Percentiles rank a stretch among this genome's conserved stretches.
Evolutionary conservation across 2,329 filamentous ascomycete genomes (phyloP).

Genomic region (Cryphonectria parasitica): DNA sequence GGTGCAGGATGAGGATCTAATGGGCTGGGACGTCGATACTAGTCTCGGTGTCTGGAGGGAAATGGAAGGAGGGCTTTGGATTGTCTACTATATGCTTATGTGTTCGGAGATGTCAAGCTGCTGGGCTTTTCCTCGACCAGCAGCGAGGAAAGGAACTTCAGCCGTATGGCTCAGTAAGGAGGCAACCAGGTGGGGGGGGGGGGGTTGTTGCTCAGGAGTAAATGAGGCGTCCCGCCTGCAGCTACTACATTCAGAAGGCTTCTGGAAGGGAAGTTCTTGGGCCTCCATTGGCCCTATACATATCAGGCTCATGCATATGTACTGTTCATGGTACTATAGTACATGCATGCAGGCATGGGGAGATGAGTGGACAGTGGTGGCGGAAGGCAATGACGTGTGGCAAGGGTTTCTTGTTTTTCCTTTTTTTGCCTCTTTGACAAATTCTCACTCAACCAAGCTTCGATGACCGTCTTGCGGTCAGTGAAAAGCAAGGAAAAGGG

Average conservation of each 20-base stretch:
- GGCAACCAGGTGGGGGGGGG: not conserved
- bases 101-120: not conserved
- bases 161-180: not conserved
- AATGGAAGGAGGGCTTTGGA: not conserved
- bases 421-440: slow-evolving; percentile 1
- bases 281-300: not conserved
- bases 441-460: not conserved
- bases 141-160: not conserved
- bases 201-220: not conserved
- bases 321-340: not conserved
- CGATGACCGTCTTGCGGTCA: not conserved
- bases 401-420: not conserved
- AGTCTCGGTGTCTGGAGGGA: not conserved
- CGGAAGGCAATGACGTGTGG: not conserved
- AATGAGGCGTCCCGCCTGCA: not conserved
- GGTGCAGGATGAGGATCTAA: not conserved
- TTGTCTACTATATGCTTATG: no score
- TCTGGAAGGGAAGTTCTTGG: slow-evolving; percentile 5
- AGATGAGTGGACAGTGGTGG: not conserved
- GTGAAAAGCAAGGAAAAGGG: not conserved
- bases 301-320: not conserved
- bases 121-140: not conserved
- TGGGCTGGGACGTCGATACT: not conserved
- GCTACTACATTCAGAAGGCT: slow-evolving; percentile 6
- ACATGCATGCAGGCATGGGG: not conserved